phyloP scores from a whole-genome alignment of 352 stramenopile species.

The Pythium scleroteichum region DNA sequence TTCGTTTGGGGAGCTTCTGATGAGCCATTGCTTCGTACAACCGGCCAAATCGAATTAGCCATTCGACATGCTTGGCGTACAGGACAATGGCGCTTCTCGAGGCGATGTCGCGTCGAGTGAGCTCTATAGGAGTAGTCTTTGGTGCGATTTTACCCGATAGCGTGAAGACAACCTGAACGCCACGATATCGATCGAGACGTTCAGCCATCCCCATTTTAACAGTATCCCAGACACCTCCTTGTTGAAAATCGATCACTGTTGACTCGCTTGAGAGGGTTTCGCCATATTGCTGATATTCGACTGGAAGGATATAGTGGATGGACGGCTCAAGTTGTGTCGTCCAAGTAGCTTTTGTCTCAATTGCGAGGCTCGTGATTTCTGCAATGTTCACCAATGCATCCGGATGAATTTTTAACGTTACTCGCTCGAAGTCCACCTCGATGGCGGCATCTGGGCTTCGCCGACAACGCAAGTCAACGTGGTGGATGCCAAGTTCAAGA shows the following conservation, averaged over 20 bases:
- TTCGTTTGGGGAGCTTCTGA: slow-evolving; percentile 29
- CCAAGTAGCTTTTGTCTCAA: slow-evolving; percentile 60
- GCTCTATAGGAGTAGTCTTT: slow-evolving; percentile 9
- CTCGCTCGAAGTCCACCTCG: slow-evolving; percentile 41
- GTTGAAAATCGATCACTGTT: slow-evolving; percentile 17
- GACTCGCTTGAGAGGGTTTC: slow-evolving; percentile 5
- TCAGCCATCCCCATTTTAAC: not conserved
- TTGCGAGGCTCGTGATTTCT: slow-evolving; percentile 52
- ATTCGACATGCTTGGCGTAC: slow-evolving; percentile 78
- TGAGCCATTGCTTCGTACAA: slow-evolving; percentile 45
- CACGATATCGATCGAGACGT: slow-evolving; percentile 33
- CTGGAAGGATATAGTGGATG: slow-evolving; percentile 54
- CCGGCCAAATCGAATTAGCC: slow-evolving; percentile 59
- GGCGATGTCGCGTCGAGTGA: slow-evolving; percentile 56
- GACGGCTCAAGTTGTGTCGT: slow-evolving; percentile 22
- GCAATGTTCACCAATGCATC: slow-evolving; percentile 57
- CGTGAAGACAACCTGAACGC: slow-evolving; percentile 41
- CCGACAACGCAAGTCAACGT: slow-evolving; percentile 34
- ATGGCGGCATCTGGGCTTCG: slow-evolving; percentile 25
- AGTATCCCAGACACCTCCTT: slow-evolving; percentile 4
- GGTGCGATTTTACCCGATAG: slow-evolving; percentile 46
- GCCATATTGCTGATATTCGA: slow-evolving; percentile 32
- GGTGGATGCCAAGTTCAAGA: slow-evolving; percentile 47
- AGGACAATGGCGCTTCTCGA: slow-evolving; percentile 60
- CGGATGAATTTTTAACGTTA: slow-evolving; percentile 70